Percentiles rank a stretch among this genome's conserved stretches.
Evolutionary conservation across 73 alveolate genomes (phyloP).

Genomic region (Breviolum minutum): DNA sequence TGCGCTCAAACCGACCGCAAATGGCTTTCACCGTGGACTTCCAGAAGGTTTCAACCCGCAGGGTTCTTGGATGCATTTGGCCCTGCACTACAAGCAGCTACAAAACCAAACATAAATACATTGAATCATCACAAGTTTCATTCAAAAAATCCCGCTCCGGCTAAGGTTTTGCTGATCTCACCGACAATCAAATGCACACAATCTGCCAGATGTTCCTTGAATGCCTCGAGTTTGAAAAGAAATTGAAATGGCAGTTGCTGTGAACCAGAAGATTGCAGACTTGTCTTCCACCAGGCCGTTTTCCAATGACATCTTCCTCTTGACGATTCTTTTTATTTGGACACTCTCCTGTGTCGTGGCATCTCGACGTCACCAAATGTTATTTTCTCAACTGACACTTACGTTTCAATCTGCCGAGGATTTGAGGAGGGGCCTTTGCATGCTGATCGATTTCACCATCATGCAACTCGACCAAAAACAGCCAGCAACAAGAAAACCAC

Average conservation of each 20-base stretch:
- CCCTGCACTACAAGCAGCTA: not conserved
- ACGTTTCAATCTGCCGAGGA: not conserved
- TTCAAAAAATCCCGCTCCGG: not conserved
- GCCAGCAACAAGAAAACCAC: not conserved
- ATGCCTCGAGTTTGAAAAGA: not conserved
- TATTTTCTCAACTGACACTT: not conserved
- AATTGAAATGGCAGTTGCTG: too few species aligned
- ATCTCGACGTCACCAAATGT: not conserved
- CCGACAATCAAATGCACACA: not conserved
- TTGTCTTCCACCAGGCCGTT: slow-evolving; percentile 7
- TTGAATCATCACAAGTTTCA: not conserved
- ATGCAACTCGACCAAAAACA: not conserved
- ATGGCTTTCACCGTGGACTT: slow-evolving; percentile 41
- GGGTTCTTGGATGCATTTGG: slow-evolving; percentile 4
- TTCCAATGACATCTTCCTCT: slow-evolving; percentile 29
- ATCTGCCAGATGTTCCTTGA: slow-evolving; percentile 62
- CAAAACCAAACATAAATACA: too few species aligned
- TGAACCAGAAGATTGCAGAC: not conserved
- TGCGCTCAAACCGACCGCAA: not conserved
- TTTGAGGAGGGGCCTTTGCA: slow-evolving; percentile 17
- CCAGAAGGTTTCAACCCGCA: slow-evolving; percentile 15
- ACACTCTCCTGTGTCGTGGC: slow-evolving; percentile 47
- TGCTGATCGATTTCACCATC: slow-evolving; percentile 46
- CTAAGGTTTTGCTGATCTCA: slow-evolving; percentile 21
- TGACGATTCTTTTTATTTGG: slow-evolving; percentile 11